Percentiles rank a stretch among this genome's conserved stretches.
Conservation (phyloP, 2,329 filamentous ascomycete genomes). For the Fusarium poae region DNA sequence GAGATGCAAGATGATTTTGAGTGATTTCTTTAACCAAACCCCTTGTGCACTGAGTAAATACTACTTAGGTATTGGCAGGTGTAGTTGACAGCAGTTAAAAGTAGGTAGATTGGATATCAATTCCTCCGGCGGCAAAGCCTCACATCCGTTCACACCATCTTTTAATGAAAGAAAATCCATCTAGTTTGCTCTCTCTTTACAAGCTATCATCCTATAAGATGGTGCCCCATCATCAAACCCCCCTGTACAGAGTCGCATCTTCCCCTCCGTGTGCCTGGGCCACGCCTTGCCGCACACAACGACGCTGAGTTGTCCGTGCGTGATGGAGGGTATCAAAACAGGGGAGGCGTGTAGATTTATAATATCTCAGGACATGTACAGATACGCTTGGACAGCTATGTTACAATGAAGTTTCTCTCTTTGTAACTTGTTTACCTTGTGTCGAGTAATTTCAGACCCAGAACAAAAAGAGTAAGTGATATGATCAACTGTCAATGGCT, state of each 20-base stretch:
- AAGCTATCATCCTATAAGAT: conserved; percentile 54
- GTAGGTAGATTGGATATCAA: conserved; percentile 23
- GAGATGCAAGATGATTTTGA: conserved; percentile 18
- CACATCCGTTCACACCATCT: conserved; percentile 39
- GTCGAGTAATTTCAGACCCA: conserved; percentile 16
- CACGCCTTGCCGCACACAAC: conserved; percentile 42
- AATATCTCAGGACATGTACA: conserved; percentile 30
- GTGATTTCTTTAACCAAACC: conserved; percentile 13
- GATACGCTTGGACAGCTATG: conserved; percentile 40
- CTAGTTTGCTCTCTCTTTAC: conserved; percentile 34
- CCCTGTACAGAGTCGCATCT: conserved; percentile 38
- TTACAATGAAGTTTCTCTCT: conserved; percentile 23
- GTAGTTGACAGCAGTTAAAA: conserved; percentile 12
- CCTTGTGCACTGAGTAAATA: conserved; percentile 33
- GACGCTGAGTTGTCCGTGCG: conserved; percentile 52
- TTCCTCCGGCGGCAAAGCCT: conserved; percentile 16
- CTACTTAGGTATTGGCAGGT: conserved; percentile 8
- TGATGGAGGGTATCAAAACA: conserved; percentile 48
- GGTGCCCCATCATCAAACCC: conserved; percentile 60
- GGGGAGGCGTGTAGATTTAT: conserved; percentile 35
- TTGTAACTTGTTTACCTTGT: conserved; percentile 18
- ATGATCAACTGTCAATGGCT: conserved; percentile 24
- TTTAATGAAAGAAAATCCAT: conserved; percentile 18
- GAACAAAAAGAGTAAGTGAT: neutral
- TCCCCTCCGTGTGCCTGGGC: conserved; percentile 44